Conservation (phyloP, 2,329 filamentous ascomycete species). For the Phialophora expanda region DNA sequence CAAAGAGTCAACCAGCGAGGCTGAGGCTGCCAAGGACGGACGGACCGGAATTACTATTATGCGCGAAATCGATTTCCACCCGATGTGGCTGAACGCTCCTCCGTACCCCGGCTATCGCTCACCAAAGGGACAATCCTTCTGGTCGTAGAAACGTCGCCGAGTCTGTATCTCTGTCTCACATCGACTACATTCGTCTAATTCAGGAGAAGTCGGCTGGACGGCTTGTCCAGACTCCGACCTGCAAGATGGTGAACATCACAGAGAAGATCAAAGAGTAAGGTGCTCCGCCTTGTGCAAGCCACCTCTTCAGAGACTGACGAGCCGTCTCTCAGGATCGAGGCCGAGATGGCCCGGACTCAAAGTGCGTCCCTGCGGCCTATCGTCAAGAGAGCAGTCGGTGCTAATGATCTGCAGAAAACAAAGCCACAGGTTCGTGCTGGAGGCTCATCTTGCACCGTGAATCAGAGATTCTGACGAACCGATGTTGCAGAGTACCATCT, state of each 20-base stretch:
- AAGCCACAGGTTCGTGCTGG: slow-evolving; percentile 84
- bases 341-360: slow-evolving; percentile 98
- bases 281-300: neutral
- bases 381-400: neutral
- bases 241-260: slow-evolving; percentile 95
- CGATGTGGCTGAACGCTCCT: neutral
- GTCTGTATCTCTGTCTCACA: neutral
- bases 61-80: slow-evolving; percentile 15
- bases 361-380: slow-evolving; percentile 64
- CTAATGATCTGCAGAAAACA: slow-evolving; percentile 73
- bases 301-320: slow-evolving; percentile 20
- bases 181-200: neutral
- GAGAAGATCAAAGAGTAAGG: slow-evolving; percentile 99
- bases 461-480: slow-evolving; percentile 45
- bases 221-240: slow-evolving; percentile 24
- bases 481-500: slow-evolving; percentile 83
- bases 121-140: neutral
- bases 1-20: slow-evolving; percentile 25
- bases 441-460: slow-evolving; percentile 18
- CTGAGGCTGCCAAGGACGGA: slow-evolving; percentile 23
- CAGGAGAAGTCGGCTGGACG: neutral
- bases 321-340: slow-evolving; percentile 77
- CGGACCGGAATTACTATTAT: slow-evolving; percentile 30
- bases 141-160: neutral
- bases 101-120: neutral